A percentile compares a stretch with the other conserved stretches of the same genome.
These are phyloP conservation scores for Meira miltonrushii DNA, from an alignment of 1,284 basidiomycete genomes.

Conservation along the genomic window DNA sequence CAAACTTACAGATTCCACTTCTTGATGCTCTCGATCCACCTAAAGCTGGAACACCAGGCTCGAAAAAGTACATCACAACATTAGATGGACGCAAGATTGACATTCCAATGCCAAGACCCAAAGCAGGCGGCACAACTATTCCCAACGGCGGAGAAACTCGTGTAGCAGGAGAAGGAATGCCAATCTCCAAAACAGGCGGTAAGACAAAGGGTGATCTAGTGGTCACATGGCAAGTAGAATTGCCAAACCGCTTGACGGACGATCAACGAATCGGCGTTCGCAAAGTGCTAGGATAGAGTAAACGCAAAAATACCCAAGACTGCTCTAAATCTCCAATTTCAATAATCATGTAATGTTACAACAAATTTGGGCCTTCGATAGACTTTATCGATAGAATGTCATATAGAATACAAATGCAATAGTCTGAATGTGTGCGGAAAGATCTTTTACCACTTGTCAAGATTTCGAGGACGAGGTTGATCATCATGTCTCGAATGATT, in stretches of 20 bases:
- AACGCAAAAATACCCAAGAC: not conserved
- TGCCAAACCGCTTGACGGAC: constrained; percentile 38
- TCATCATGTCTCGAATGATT: too few relatives aligned
- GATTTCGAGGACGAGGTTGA: too few relatives aligned
- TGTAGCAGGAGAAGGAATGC: constrained; percentile 48
- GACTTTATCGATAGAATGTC: too few relatives aligned
- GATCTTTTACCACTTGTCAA: too few relatives aligned
- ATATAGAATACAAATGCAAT: too few relatives aligned
- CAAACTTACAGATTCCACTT: constrained; percentile 34
- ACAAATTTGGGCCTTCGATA: too few relatives aligned
- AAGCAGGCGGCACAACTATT: constrained; percentile 29
- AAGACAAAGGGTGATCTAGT: constrained; percentile 47
- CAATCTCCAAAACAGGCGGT: constrained; percentile 45
- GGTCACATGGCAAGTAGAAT: constrained; percentile 44
- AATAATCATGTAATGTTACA: not conserved
- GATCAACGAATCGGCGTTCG: constrained; percentile 35
- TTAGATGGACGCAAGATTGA: constrained; percentile 44
- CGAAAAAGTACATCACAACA: constrained; percentile 30
- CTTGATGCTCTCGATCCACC: constrained; percentile 49
- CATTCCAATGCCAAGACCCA: constrained; percentile 37
- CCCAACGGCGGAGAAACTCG: constrained; percentile 42
- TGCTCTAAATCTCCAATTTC: not conserved
- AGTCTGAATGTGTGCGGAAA: too few relatives aligned
- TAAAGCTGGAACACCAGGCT: constrained; percentile 28
- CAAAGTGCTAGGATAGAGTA: constrained; percentile 22